Evolutionary conservation across 2,329 filamentous ascomycete genomes (phyloP).

Genomic region (Diplodia mutila): DNA sequence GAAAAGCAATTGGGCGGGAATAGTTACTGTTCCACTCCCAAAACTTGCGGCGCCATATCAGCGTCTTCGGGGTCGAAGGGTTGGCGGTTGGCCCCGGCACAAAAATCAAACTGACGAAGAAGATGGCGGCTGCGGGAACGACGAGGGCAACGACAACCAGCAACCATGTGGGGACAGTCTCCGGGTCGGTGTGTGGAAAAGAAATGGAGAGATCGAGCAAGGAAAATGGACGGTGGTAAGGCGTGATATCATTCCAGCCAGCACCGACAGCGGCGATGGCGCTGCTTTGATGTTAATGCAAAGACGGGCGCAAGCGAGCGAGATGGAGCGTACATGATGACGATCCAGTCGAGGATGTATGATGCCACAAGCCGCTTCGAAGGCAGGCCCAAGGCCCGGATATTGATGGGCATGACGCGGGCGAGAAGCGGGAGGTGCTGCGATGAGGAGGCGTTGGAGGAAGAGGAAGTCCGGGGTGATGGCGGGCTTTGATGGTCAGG

Average conservation of each 20-base stretch:
- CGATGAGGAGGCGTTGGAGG: neutral
- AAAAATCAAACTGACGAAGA: constrained; percentile 68
- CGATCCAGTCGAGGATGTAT: constrained; percentile 75
- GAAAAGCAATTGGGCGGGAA: no score
- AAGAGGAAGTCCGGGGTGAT: neutral
- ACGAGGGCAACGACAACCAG: constrained; percentile 67
- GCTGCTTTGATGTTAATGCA: constrained; percentile 32
- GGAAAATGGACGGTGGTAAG: constrained; percentile 72
- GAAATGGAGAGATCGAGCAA: constrained; percentile 77
- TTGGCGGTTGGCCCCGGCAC: constrained; percentile 73
- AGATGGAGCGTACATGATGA: constrained; percentile 58
- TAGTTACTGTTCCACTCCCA: constrained; percentile 77
- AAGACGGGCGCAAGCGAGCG: neutral
- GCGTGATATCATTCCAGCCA: constrained; percentile 62
- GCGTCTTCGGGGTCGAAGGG: constrained; percentile 62
- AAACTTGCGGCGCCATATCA: constrained; percentile 79
- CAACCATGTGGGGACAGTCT: constrained; percentile 71
- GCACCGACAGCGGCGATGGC: constrained; percentile 63
- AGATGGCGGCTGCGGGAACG: constrained; percentile 69
- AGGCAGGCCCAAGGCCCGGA: constrained; percentile 32
- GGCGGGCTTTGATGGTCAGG: neutral
- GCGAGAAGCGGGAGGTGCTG: neutral
- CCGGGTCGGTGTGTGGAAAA: constrained; percentile 70
- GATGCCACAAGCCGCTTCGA: constrained; percentile 63
- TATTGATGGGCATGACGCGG: neutral